Base-by-base conservation (phyloP, 345 rosid genomes). In the Linum trigynum region DNA sequence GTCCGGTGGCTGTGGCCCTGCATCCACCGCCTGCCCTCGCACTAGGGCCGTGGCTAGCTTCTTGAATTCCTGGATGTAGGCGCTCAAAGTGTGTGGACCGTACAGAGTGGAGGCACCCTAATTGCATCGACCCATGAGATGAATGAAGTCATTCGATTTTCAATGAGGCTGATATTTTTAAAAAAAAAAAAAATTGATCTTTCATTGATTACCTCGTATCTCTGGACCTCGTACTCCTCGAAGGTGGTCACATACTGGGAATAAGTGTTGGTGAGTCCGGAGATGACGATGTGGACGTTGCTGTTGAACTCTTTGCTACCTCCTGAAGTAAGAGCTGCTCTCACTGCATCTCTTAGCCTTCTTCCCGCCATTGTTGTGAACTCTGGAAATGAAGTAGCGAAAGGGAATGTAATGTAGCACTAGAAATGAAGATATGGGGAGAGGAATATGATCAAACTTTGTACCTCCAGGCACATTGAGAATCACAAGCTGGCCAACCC, bases 361-460 rank as follows among this genome's bases (percentile, higher is more conserved):
- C 99, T 88, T 74, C 99, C 97, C 69, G 99, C 91, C 99, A 95
- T 95, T 61, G 99, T 89, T 50, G 97, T 85, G 65, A 91, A 95
- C 77, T 95, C 99, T 95, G 83, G 14, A 64, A 48, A 7, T 11
- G 50, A 43, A 43, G 6, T 4, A 11, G 10, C 45, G 9, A 41
- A 41, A 41, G 45, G 9, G 45, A 41, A 41, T 41, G 32, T 23
- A 23, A 41, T 41, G 45, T 41, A 4, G 9, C 9, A 41, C 45
- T 55, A 39, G 63, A 39, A 62, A 64, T 66, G 73, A 50, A 55
- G 7, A 57, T 17, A 56, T 2, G 23, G 15, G 5, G 35, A n/a
- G n/a, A 16, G n/a, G 53, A 9, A 3, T 9, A 1, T 2, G 9
- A 1, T 48, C 53, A 48, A 48, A 48, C 11, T 48, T 3, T 16